phyloP scores from a whole-genome alignment of 2,329 filamentous ascomycete genomes.

The Graphiopsis chlorocephala region DNA sequence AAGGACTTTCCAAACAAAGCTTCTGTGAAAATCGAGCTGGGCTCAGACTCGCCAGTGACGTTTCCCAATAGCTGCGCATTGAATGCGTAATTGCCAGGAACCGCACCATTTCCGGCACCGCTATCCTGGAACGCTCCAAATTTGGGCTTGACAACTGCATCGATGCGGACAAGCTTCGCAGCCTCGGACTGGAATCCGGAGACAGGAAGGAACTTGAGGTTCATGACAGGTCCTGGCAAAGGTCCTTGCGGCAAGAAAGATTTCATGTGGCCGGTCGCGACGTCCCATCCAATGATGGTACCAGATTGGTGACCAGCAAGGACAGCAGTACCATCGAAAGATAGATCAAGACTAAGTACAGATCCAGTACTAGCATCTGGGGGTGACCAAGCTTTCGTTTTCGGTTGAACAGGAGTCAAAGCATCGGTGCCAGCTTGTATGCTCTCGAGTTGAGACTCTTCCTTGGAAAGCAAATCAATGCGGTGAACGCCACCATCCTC shows the following conservation, averaged over 20 bases:
- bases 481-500: constrained; percentile 78
- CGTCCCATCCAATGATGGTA: constrained; percentile 76
- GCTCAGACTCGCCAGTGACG: constrained; percentile 24
- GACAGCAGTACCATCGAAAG: constrained; percentile 77
- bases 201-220: constrained; percentile 70
- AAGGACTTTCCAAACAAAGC: constrained; percentile 45
- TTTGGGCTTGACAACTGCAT: constrained; percentile 75
- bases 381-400: constrained; percentile 27
- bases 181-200: constrained; percentile 44
- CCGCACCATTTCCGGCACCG: constrained; percentile 29
- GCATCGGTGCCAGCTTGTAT: constrained; percentile 23
- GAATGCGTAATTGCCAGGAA: constrained; percentile 61
- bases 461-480: constrained; percentile 60
- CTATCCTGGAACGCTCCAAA: constrained; percentile 52
- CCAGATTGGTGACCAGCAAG: constrained; percentile 80
- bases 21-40: constrained; percentile 35
- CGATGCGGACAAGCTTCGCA: constrained; percentile 47
- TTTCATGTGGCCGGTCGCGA: constrained; percentile 66
- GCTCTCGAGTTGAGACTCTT: constrained; percentile 15
- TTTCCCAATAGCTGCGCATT: constrained; percentile 58
- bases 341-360: constrained; percentile 67
- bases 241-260: constrained; percentile 60
- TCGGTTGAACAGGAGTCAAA: constrained; percentile 39
- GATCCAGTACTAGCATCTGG: constrained; percentile 57
- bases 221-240: constrained; percentile 79